These are phyloP conservation scores for Mortierella sp. DNA, from an alignment of 371 early-diverging fungal genomes.

Conservation along the genomic window DNA sequence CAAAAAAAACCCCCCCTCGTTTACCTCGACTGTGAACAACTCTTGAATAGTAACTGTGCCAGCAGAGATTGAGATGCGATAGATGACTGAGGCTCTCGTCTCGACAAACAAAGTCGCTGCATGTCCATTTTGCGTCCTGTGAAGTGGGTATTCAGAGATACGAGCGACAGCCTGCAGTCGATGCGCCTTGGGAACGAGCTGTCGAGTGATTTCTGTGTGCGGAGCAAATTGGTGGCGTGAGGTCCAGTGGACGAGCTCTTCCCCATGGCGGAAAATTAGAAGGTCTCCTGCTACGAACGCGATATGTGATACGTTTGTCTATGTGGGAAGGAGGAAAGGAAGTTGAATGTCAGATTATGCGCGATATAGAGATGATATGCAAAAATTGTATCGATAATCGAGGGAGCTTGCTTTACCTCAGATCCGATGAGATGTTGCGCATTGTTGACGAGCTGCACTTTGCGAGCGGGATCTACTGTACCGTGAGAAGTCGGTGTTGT, in stretches of 20 bases:
- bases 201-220: background rate
- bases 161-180: background rate
- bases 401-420: slow-evolving; percentile 6
- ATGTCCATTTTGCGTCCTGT: background rate
- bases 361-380: background rate
- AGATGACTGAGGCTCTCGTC: background rate
- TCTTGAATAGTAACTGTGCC: background rate
- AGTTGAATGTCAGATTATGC: background rate
- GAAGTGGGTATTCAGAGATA: background rate
- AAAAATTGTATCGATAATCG: background rate
- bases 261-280: slow-evolving; percentile 16
- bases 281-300: slow-evolving; percentile 10
- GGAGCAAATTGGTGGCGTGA: slow-evolving; percentile 9
- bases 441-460: background rate
- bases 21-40: slow-evolving; percentile 18
- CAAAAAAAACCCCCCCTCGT: background rate
- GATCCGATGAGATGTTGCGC: slow-evolving; percentile 17
- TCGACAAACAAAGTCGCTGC: slow-evolving; percentile 3
- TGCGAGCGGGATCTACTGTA: too few relatives aligned
- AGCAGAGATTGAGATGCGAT: background rate
- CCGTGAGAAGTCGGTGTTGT: background rate
- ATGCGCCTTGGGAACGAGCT: background rate
- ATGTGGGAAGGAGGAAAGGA: background rate
- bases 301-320: slow-evolving; percentile 7
- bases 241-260: slow-evolving; percentile 18